A percentile compares a stretch with the other conserved stretches of the same genome.
Conservation (phyloP, 2,329 filamentous ascomycete genomes). For the Furcasterigmium sp. region DNA sequence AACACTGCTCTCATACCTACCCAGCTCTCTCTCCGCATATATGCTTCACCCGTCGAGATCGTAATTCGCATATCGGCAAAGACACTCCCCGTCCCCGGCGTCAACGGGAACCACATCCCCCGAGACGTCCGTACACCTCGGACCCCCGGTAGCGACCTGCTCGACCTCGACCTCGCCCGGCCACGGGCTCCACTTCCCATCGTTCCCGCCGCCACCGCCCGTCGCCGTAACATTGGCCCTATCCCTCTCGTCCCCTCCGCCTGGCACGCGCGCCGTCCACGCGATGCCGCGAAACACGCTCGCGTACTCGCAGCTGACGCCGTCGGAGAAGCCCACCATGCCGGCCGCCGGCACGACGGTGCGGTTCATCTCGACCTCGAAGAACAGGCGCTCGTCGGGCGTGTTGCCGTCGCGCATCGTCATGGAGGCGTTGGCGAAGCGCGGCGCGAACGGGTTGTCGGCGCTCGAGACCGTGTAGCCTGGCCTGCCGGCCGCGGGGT, state of each 20-base stretch:
- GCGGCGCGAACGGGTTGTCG: slow-evolving; percentile 49
- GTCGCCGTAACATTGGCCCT: slow-evolving; percentile 9
- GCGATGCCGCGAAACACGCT: slow-evolving; percentile 52
- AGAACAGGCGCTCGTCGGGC: slow-evolving; percentile 50
- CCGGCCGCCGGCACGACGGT: slow-evolving; percentile 41
- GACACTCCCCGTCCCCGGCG: slow-evolving; percentile 27
- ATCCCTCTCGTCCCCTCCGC: slow-evolving; percentile 4
- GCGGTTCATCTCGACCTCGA: slow-evolving; percentile 48
- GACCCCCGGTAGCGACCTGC: slow-evolving; percentile 45
- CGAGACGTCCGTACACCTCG: slow-evolving; percentile 43
- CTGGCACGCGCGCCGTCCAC: slow-evolving; percentile 46
- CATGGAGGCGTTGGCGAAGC: slow-evolving; percentile 48
- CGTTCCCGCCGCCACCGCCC: slow-evolving; percentile 5
- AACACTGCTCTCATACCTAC: too few species aligned
- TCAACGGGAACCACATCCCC: slow-evolving; percentile 32
- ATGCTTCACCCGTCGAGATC: slow-evolving; percentile 9
- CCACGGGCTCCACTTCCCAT: slow-evolving; percentile 38
- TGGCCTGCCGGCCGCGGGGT: slow-evolving; percentile 25
- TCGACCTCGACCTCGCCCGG: slow-evolving; percentile 52
- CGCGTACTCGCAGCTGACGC: slow-evolving; percentile 53
- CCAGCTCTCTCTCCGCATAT: too few species aligned
- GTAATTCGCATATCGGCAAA: slow-evolving; percentile 32
- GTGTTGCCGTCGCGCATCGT: slow-evolving; percentile 40
- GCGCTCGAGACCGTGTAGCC: slow-evolving; percentile 50
- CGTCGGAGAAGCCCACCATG: slow-evolving; percentile 34